Conservation (phyloP, 768 basidiomycete genomes). For the Termitomyces sp. region DNA sequence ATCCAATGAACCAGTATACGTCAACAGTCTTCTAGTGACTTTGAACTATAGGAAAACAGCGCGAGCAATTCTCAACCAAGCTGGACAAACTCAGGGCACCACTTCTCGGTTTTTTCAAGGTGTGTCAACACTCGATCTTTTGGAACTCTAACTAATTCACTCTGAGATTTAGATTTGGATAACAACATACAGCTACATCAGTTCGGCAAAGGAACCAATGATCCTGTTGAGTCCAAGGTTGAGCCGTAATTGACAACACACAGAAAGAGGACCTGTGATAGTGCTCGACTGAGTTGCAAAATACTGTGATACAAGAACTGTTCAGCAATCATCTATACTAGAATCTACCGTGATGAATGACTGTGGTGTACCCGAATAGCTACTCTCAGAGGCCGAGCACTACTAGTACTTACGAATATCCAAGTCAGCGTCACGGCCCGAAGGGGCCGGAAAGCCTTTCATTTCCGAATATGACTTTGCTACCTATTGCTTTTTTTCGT, state of each 20-base stretch:
- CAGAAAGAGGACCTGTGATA: too few species aligned
- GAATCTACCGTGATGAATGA: too few species aligned
- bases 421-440: too few species aligned
- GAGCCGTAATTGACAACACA: not conserved
- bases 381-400: too few species aligned
- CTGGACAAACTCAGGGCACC: slow-evolving; percentile 1
- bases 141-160: not conserved
- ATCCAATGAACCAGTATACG: not conserved
- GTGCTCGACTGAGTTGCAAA: too few species aligned
- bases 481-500: too few species aligned
- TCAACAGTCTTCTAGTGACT: slow-evolving; percentile 14
- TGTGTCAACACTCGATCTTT: not conserved
- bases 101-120: slow-evolving; percentile 15
- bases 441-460: too few species aligned
- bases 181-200: not conserved
- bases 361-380: too few species aligned
- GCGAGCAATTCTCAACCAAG: slow-evolving; percentile 1
- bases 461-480: too few species aligned
- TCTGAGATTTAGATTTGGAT: slow-evolving; percentile 2
- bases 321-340: too few species aligned
- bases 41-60: slow-evolving; percentile 13
- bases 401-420: too few species aligned
- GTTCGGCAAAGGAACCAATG: not conserved
- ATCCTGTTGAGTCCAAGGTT: not conserved
- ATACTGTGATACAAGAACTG: too few species aligned